These are phyloP conservation scores for Solanum piurae DNA, from an alignment of 257 asterid species.

Conservation along the genomic window DNA sequence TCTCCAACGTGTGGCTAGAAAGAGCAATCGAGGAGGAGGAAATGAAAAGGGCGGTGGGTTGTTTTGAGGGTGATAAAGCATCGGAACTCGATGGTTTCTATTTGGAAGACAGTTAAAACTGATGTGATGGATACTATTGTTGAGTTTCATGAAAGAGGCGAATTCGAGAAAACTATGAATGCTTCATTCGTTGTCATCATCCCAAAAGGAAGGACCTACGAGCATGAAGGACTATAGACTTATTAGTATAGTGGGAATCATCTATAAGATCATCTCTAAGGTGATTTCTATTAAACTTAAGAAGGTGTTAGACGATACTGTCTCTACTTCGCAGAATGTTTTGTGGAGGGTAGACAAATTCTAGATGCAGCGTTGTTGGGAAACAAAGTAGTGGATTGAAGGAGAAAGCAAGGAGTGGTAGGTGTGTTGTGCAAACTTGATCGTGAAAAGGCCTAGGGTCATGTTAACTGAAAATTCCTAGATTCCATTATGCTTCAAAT, in stretches of 20 bases:
- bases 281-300: background rate
- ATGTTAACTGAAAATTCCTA: background rate
- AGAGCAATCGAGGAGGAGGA: background rate
- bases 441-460: background rate
- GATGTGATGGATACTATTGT: background rate
- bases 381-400: background rate
- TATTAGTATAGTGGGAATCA: background rate
- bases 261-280: background rate
- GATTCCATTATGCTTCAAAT: background rate
- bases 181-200: background rate
- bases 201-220: background rate
- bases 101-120: no score
- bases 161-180: background rate
- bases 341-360: background rate
- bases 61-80: background rate
- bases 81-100: background rate
- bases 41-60: background rate
- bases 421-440: background rate
- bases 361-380: background rate
- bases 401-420: background rate
- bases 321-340: background rate
- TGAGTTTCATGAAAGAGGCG: background rate
- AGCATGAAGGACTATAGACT: background rate
- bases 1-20: background rate
- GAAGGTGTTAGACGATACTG: background rate